phyloP scores from a whole-genome alignment of 2,329 filamentous ascomycete genomes.

The Colletotrichum sp. region DNA sequence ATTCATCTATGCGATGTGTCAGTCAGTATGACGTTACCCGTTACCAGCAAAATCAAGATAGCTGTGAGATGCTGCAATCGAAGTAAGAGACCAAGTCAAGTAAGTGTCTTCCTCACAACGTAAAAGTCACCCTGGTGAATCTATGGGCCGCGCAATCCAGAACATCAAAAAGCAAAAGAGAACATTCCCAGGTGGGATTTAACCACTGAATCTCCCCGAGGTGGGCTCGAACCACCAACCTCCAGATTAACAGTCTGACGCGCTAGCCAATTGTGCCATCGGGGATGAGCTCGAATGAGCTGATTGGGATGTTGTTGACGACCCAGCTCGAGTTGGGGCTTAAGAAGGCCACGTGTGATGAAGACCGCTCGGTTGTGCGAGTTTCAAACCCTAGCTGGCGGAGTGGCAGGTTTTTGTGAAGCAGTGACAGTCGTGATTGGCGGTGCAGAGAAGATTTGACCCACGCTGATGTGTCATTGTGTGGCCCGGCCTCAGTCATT shows the following conservation, averaged over 20 bases:
- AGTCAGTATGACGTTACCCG: not conserved
- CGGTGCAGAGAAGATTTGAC: not conserved
- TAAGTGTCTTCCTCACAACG: not conserved
- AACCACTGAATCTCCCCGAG: conserved; percentile 16
- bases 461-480: not conserved
- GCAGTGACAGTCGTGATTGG: not conserved
- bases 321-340: not conserved
- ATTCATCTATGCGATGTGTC: not conserved
- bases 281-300: conserved; percentile 15
- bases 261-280: conserved; percentile 23
- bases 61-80: not conserved
- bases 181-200: not conserved
- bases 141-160: no score
- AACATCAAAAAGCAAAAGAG: not conserved
- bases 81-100: not conserved
- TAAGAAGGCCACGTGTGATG: not conserved
- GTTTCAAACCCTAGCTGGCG: not conserved
- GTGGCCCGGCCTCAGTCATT: not conserved
- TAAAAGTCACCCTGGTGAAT: not conserved
- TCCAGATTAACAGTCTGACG: conserved; percentile 23
- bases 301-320: not conserved
- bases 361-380: not conserved
- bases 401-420: not conserved
- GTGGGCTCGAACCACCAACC: conserved; percentile 23
- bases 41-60: not conserved